A percentile compares a stretch with the other conserved stretches of the same genome.
Evolutionary conservation across 805 yeast species (phyloP).

Genomic region (Sporopachydermia quercuum): DNA sequence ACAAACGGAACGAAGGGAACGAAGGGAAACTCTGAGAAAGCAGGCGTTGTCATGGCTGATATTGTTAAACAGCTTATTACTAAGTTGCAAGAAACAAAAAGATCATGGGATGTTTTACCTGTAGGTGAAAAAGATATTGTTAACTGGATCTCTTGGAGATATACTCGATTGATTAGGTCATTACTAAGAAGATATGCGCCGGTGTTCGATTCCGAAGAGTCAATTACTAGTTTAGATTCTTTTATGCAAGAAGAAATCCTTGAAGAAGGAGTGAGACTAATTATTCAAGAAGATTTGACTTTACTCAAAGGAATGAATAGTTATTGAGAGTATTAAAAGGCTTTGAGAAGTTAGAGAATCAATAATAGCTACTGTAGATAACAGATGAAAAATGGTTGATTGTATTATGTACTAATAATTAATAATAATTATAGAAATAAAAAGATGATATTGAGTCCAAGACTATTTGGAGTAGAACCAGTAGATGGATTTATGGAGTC

Average conservation of each 20-base stretch:
- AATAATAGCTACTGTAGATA: background rate
- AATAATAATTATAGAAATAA: background rate
- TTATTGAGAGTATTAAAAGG: background rate
- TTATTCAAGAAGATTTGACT: background rate
- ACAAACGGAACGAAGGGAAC: too few species aligned
- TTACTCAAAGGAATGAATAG: background rate
- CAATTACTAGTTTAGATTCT: slow-evolving; percentile 15
- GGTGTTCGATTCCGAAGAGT: too few species aligned
- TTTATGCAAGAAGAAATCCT: background rate
- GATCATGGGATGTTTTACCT: slow-evolving; percentile 14
- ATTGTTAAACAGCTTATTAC: slow-evolving; percentile 10
- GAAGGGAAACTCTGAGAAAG: background rate
- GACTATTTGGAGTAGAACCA: background rate
- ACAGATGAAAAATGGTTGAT: background rate
- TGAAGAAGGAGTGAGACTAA: background rate
- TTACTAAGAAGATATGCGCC: slow-evolving; percentile 28
- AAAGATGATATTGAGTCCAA: too few species aligned
- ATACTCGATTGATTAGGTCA: slow-evolving; percentile 23
- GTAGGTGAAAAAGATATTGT: slow-evolving; percentile 21
- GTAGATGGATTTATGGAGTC: background rate
- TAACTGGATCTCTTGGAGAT: slow-evolving; percentile 27
- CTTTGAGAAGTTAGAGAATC: background rate
- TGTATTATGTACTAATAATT: background rate
- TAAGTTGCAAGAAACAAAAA: slow-evolving; percentile 11
- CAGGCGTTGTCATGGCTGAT: slow-evolving; percentile 5